Evolutionary conservation across 2,329 filamentous ascomycete species (phyloP).

Genomic region (Ophiosphaerella narmari): DNA sequence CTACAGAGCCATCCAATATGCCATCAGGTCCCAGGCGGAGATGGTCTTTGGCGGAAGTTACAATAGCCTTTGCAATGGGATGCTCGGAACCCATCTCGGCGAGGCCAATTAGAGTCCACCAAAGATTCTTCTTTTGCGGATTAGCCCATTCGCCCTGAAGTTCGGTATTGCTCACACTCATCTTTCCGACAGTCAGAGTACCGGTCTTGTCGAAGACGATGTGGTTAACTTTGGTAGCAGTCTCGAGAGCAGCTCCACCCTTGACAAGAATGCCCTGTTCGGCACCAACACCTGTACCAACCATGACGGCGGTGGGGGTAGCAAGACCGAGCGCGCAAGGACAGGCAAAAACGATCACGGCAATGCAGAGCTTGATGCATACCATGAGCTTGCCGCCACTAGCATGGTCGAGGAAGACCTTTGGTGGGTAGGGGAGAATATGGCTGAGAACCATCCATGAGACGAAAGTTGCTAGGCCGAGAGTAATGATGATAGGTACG

Average conservation of each 20-base stretch:
- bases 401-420: constrained; percentile 78
- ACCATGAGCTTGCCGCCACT: constrained; percentile 95
- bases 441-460: constrained; percentile 96
- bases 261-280: constrained; percentile 98
- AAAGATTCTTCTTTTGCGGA: constrained; percentile 72
- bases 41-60: constrained; percentile 74
- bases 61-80: constrained; percentile 88
- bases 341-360: constrained; percentile 97
- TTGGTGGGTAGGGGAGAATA: constrained; percentile 78
- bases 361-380: constrained; percentile 95
- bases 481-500: constrained; percentile 82
- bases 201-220: constrained; percentile 96
- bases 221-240: constrained; percentile 84
- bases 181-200: constrained; percentile 91
- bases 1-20: constrained; percentile 79
- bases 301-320: constrained; percentile 97
- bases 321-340: constrained; percentile 95
- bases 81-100: constrained; percentile 96
- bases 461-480: constrained; percentile 84
- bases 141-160: constrained; percentile 71
- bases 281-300: constrained; percentile 94
- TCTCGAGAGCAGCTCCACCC: constrained; percentile 89
- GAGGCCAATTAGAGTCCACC: constrained; percentile 97
- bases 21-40: constrained; percentile 74
- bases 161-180: constrained; percentile 80